Evolutionary conservation across 1,284 basidiomycete species (phyloP), one percentile per base, ranked within the genome.

Genomic region (Thecaphora thlaspeos): DNA sequence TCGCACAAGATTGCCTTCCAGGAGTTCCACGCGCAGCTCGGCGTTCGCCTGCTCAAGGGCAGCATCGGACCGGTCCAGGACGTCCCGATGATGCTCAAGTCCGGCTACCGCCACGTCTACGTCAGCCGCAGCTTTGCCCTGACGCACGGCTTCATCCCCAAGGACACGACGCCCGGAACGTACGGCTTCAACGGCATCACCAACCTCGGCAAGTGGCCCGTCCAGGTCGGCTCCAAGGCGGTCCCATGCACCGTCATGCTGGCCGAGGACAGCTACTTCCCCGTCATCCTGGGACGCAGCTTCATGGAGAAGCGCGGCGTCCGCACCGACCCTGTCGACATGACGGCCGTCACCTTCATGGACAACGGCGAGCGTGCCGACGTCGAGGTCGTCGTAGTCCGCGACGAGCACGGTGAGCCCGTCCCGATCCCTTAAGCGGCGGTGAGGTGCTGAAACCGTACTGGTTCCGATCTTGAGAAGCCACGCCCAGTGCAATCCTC

Each of bases 211-310:
- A 77, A 77, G 63, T 78, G 78, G 78, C 78, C 78, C 24, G 75
- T 79, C 42, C 72, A 83, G 51, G 81, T 84, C 44, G 83, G 82
- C 17, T 70, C 69, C 46, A 80, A 80, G 71, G 81, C 82, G 2
- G 80, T 80, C 3, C 71, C 78, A 8, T 82, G 82, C 67, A 79
- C 80, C 5, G 82, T 82, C 38, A 81, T 83, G 79, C 78, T 97
- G 30, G 89, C 89, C 10, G 94, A 98, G 78, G 93, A 96, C 79
- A 87, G 88, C 21, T 93, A 96, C 78, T 98, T 98, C 80, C 93
- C 96, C 70, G 90, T 96, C 44, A 89, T 97, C 19, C 83, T 98
- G 2, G 94, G 94, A 3, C 84, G 94, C 39, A 87, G 89, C 28
- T 98, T 97, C 81, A 88, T 93, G 79, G 95, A 98, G 80, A 86